Base-by-base conservation (phyloP, 1,139 yeast species). In the Ashbya aceris region DNA sequence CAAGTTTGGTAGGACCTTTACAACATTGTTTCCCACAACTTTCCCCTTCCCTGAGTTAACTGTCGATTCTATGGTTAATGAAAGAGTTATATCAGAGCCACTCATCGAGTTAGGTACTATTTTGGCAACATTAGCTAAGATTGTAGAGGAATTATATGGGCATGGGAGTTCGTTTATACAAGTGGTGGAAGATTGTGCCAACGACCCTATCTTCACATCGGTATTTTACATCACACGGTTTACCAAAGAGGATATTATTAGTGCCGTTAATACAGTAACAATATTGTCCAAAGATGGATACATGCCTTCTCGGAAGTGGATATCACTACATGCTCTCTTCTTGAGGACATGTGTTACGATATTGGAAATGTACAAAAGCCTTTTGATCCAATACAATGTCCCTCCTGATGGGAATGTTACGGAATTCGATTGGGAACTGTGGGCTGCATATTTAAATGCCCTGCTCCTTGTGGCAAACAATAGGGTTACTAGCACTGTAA, bases 61-160 rank as follows among this genome's bases (percentile, higher is more conserved):
- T 1, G 73, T 83, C 52, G 95, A 85, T 56, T 80, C 94, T 0
- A 70, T 79, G 40, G 84, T 84, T 20, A 76, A 77, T 49, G 85
- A 81, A 50, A 84, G 79, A 50, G 69, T 72, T 1, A 68, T 83
- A 49, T 86, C 81, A 34, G 96, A 86, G 58, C 68, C 83, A 2
- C 65, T 86, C 46, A 68, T 83, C 41, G 96, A 86, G 58, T 58
- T 84, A 42, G 70, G 82, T 13, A 70, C 80, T 7, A 65, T 80
- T 14, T 77, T 81, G 46, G 66, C 77, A 32, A 76, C 70, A 53
- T 64, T 80, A 41, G 70, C 80, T n/a, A 70, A 68, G 49, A 69
- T 77, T 44, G 77, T 77, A 26, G 70, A 67, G 48, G 54, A 50
- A 7, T 64, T 74, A 10, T 70, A 74, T 23, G 76, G 79, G 1